A percentile compares a stretch with the other conserved stretches of the same genome.
Evolutionary conservation across 768 basidiomycete genomes (phyloP).

Genomic region (Leccinum broughii): DNA sequence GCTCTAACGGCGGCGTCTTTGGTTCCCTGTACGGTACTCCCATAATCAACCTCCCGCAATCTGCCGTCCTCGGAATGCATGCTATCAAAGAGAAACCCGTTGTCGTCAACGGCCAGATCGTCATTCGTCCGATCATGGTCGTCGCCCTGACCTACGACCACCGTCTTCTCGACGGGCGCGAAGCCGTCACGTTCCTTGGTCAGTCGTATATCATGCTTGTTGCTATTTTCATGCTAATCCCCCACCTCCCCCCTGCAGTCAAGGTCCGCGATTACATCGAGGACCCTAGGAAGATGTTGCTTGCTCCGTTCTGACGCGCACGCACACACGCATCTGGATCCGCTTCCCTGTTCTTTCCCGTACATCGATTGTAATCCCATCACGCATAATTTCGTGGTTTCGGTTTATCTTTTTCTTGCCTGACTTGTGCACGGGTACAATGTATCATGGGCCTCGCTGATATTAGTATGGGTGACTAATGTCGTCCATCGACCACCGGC

Average conservation of each 20-base stretch:
- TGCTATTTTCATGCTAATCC: slow-evolving; percentile 5
- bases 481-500: neutral
- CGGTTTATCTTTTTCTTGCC: neutral
- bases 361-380: slow-evolving; percentile 13
- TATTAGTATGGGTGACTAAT: neutral
- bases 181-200: slow-evolving; percentile 98
- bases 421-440: neutral
- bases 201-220: slow-evolving; percentile 30
- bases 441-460: neutral
- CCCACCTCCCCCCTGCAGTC: slow-evolving; percentile 44
- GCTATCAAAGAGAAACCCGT: slow-evolving; percentile 88
- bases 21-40: slow-evolving; percentile 98
- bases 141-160: slow-evolving; percentile 95
- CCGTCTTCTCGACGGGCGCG: slow-evolving; percentile 90
- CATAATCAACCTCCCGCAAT: slow-evolving; percentile 95
- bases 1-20: slow-evolving; percentile 98
- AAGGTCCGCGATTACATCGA: slow-evolving; percentile 93
- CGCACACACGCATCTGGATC: neutral
- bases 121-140: slow-evolving; percentile 96
- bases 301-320: slow-evolving; percentile 37
- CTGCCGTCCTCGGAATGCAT: slow-evolving; percentile 97
- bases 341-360: neutral
- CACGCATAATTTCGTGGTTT: slow-evolving; percentile 25
- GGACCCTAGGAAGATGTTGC: slow-evolving; percentile 90
- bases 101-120: slow-evolving; percentile 93